Conservation (phyloP, 139 green algal genomes). For the Microglena sp. region DNA sequence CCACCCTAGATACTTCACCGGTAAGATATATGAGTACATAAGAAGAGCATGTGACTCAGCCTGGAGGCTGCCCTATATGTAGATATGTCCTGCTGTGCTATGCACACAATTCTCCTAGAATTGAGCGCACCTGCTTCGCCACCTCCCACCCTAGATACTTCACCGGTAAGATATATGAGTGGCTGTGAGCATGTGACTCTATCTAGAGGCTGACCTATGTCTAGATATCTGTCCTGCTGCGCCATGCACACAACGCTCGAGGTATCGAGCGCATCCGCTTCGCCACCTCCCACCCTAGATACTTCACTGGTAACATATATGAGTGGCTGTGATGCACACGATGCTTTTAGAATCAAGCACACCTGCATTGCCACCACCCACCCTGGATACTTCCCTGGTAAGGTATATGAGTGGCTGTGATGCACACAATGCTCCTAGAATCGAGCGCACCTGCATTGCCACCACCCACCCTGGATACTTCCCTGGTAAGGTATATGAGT, state of each 20-base stretch:
- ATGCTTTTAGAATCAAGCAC: slow-evolving; percentile 83
- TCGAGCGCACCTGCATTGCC: too few species aligned
- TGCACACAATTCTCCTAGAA: slow-evolving; percentile 82
- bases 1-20: slow-evolving; percentile 88
- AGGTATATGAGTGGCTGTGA: too few species aligned
- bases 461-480: too few species aligned
- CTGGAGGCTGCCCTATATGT: too few species aligned
- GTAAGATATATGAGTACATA: too few species aligned
- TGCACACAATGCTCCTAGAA: too few species aligned
- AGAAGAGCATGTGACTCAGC: too few species aligned
- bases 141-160: slow-evolving; percentile 93
- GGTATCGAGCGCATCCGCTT: slow-evolving; percentile 92
- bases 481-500: too few species aligned
- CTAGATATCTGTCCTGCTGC: too few species aligned
- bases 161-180: slow-evolving; percentile 43
- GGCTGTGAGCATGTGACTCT: too few species aligned
- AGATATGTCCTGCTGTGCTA: slow-evolving; percentile 76
- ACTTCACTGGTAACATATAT: slow-evolving; percentile 78
- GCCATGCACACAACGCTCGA: slow-evolving; percentile 72
- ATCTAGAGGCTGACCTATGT: too few species aligned
- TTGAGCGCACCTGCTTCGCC: slow-evolving; percentile 90
- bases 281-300: slow-evolving; percentile 86
- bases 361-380: slow-evolving; percentile 94
- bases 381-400: slow-evolving; percentile 80
- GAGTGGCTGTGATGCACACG: too few species aligned